Percentiles rank a stretch among this genome's conserved stretches.
phyloP scores from a whole-genome alignment of 371 early-diverging fungal species.

The Mortierella sp. region DNA sequence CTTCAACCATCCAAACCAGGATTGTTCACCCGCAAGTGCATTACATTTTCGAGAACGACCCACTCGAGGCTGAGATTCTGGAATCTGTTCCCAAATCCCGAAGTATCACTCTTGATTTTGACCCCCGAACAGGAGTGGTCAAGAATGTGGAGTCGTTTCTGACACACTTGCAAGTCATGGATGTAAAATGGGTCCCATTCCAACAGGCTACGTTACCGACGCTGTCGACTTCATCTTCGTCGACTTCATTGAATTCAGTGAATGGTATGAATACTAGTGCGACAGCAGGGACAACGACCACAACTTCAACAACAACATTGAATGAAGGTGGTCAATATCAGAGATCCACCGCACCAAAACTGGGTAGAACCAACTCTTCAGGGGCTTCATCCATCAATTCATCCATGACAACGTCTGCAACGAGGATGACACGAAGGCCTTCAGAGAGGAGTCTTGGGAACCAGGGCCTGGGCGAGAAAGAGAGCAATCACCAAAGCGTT shows the following conservation, averaged over 20 bases:
- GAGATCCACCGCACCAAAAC: not conserved
- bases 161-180: slow-evolving; percentile 38
- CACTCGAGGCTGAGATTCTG: slow-evolving; percentile 33
- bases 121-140: slow-evolving; percentile 31
- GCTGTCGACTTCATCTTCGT: slow-evolving; percentile 5
- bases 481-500: no score
- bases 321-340: no score
- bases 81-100: slow-evolving; percentile 38
- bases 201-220: slow-evolving; percentile 1
- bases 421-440: slow-evolving; percentile 1
- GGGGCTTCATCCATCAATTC: slow-evolving; percentile 14
- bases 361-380: not conserved
- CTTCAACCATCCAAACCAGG: slow-evolving; percentile 19
- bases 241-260: slow-evolving; percentile 1
- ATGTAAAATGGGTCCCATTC: slow-evolving; percentile 19
- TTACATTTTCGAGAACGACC: slow-evolving; percentile 47
- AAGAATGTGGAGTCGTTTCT: slow-evolving; percentile 45
- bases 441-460: slow-evolving; percentile 8
- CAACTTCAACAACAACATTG: slow-evolving; percentile 3
- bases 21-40: slow-evolving; percentile 42
- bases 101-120: slow-evolving; percentile 40
- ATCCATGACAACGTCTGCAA: slow-evolving; percentile 1
- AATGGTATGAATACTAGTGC: not conserved
- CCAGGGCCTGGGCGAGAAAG: no score
- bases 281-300: not conserved